Evolutionary conservation across 2,329 filamentous ascomycete species (phyloP), one percentile per base, ranked within the genome.

Genomic region (Elsinoe batatas): DNA sequence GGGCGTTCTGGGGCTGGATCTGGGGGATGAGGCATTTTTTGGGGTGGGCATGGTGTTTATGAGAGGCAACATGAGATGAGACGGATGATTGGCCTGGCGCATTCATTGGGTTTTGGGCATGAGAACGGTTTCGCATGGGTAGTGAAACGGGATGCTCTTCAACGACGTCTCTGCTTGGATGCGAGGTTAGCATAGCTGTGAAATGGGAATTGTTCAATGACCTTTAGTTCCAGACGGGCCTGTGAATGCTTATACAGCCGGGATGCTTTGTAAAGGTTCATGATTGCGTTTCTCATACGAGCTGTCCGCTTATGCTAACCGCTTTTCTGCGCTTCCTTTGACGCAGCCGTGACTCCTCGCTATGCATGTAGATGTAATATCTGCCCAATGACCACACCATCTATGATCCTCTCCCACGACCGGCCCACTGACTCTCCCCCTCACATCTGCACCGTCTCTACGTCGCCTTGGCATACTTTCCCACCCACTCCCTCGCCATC

Each of bases 401-500:
- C n/a, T 6, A 3, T 2, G 6, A 6, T 26, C 22, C 10, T 5
- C 18, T 22, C 42, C 11, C n/a, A 40, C 22, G 17, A n/a, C 18
- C 20, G 30, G 20, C 43, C 12, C 13, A 10, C 43, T 15, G 30
- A 12, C 36, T 15, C 22, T 33, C 8, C 15, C 18, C 43, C 10
- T 35, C 7, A n/a, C 43, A 15, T 3, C 22, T 11, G 2, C 5
- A 5, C 5, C 32, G 7, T 36, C 32, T 33, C 46, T 51, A 46
- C 47, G 43, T 36, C 33, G 22, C 18, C 32, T 46, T 33, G 22
- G 90, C 90, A 69, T 90, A 89, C 63, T 82, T 80, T 64, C 79
- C 77, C 44, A 88, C 85, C 76, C 88, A 90, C n/a, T 79, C 74
- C 69, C 78, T 80, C 6, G 84, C 91, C 51, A 80, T 84, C 76